Base-by-base conservation (phyloP, 2,329 filamentous ascomycete genomes). In the Dactylellina parvicollis region DNA sequence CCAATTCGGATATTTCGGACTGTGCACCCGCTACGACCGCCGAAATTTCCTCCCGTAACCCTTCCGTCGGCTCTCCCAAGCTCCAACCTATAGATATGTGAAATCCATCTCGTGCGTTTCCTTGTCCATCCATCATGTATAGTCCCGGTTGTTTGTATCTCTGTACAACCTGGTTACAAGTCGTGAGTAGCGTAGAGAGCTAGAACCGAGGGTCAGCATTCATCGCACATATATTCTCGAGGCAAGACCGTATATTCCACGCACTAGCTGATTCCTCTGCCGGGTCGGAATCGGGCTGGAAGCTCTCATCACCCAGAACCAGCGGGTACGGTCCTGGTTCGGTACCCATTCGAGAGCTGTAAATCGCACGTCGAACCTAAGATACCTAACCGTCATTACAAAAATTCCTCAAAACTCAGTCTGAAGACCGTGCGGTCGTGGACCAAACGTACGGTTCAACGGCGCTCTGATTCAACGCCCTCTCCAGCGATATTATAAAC, bases 21-120 rank as follows among this genome's bases (percentile, higher is more conserved):
- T 79, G 60, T 47, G 77, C 76, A 24, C 54, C 49, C 32, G n/a
- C 44, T 16, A 75, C 60, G 26, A 49, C 73, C 9, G 67, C 54
- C 40, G 49, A 77, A 0, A 83, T 85, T 24, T 77, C 78, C 54
- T 79, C 75, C 14, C 78, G 77, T 12, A 85, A 78, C 32, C 85
- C 83, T 2, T 81, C 69, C 4, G 80, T 82, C 0, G 87, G 88
- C 42, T 82, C 79, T 8, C 83, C 80, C 74, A 94, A 84, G 0
- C 86, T 90, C 95, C 94, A 98, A 0, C 90, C 95, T 64, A 99
- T 87, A 47, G 92, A 96, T 71, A 98, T 83, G 80, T 99, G 95
- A 78, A 97, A 97, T 20, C 86, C 87, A 52, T 84, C 80, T 3
- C 64, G 47, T 24, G 50, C 36, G 28, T 62, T 44, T 64, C 52